A percentile compares a stretch with the other conserved stretches of the same genome.
Evolutionary conservation across 768 basidiomycete genomes (phyloP).

Genomic region (Cyclocybe aegerita): DNA sequence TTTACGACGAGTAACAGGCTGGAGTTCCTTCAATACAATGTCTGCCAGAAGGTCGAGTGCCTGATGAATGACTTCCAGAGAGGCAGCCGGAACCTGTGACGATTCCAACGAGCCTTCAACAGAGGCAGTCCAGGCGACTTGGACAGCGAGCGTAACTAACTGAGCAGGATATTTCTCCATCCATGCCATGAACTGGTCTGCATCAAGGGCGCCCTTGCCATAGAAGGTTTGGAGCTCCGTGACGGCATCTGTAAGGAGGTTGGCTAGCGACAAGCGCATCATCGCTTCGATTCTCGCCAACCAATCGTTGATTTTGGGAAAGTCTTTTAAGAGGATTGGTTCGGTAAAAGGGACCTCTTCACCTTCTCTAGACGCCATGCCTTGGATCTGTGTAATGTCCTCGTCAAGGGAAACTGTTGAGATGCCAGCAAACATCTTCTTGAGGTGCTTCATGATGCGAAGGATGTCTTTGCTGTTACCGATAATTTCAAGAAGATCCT

Average conservation of each 20-base stretch:
- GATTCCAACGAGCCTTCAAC: conserved; percentile 72
- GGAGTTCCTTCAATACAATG: conserved; percentile 88
- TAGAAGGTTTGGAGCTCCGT: conserved; percentile 81
- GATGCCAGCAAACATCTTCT: conserved; percentile 99
- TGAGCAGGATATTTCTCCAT: conserved; percentile 95
- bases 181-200: conserved; percentile 81
- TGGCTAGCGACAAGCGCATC: conserved; percentile 89
- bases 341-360: conserved; percentile 87
- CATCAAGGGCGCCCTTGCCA: conserved; percentile 58
- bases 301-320: conserved; percentile 99
- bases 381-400: conserved; percentile 83
- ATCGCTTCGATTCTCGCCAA: conserved; percentile 86
- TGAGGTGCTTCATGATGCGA: conserved; percentile 98
- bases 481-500: conserved; percentile 97
- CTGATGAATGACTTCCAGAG: conserved; percentile 75
- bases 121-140: conserved; percentile 90
- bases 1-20: conserved; percentile 90
- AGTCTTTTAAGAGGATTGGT: conserved; percentile 87
- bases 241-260: conserved; percentile 77
- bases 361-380: conserved; percentile 94
- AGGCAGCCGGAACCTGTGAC: conserved; percentile 52
- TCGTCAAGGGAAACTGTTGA: conserved; percentile 87
- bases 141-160: conserved; percentile 91
- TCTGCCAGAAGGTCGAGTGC: conserved; percentile 95
- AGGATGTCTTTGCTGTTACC: conserved; percentile 99